Base-by-base conservation (phyloP, 2,329 filamentous ascomycete species). In the Lasiodiplodia gonubiensis region DNA sequence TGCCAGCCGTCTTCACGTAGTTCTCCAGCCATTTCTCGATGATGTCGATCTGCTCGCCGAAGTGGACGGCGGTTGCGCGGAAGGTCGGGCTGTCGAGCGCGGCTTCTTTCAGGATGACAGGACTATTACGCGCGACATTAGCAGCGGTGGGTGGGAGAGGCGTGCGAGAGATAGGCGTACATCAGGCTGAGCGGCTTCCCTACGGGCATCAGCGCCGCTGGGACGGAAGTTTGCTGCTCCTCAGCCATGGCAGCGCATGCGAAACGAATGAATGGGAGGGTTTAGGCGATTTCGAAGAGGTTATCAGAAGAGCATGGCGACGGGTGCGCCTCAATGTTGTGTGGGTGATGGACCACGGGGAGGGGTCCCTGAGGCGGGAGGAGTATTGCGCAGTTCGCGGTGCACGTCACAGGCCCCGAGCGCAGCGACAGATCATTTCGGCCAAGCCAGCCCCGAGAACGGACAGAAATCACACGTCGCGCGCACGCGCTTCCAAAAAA, bases 81-180 rank as follows among this genome's bases (percentile, higher is more conserved):
- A 98, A 98, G 42, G 94, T 96, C 30, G 95, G 95, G 48, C 94
- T 97, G 81, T 99, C 95, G 82, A 98, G 91, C 23, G 93, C 92
- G 61, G 95, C 95, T 86, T 99, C 95, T 81, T 94, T 95, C 73
- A 98, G 86, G 69, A 90, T 89, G 42, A 98, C 94, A 53, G 95
- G 93, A 67, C 87, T 89, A 71, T 48, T 48, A 27, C 49, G 35
- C n/a, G 18, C 42, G 27, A n/a, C 33, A 39, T 59, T 53, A 75
- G 67, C 25, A 51, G 53, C 12, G 35, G 46, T 3, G 57, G n/a
- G 30, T 5, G 57, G n/a, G 21, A 16, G 12, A 25, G n/a, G 49
- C 49, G 8, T 30, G 61, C 30, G 49, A 37, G 48, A 21, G 16
- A 21, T 7, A n/a, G 14, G 66, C 76, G 51, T 76, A 82, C 79